A percentile compares a stretch with the other conserved stretches of the same genome.
Conservation (phyloP, 2,329 filamentous ascomycete genomes). For the Torrubiellomyces zombiae region DNA sequence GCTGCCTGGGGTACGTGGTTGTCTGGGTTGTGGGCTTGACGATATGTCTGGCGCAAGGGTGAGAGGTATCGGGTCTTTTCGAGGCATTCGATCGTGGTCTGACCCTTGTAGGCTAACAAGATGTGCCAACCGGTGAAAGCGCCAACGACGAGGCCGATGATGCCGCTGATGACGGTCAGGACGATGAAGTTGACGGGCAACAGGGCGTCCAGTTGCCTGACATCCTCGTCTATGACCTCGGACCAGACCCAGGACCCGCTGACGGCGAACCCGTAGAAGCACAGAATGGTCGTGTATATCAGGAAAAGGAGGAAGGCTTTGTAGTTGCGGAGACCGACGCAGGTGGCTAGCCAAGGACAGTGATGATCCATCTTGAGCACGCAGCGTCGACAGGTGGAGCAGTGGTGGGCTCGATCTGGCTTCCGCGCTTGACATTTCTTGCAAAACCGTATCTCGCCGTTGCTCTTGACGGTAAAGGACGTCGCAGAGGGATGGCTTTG, state of each 20-base stretch:
- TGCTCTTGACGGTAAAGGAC: conserved; percentile 82
- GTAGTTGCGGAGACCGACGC: conserved; percentile 86
- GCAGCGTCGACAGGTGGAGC: conserved; percentile 83
- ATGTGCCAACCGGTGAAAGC: conserved; percentile 91
- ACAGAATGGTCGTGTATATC: conserved; percentile 76
- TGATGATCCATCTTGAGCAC: conserved; percentile 99
- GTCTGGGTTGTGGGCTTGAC: conserved; percentile 38
- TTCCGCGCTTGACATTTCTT: conserved; percentile 95
- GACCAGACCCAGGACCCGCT: conserved; percentile 69
- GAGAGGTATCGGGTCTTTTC: conserved; percentile 92
- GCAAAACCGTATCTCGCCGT: conserved; percentile 76
- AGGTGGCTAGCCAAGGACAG: conserved; percentile 94
- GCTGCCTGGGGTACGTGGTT: conserved; percentile 34
- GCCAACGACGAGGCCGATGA: conserved; percentile 76
- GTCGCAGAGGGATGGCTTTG: conserved; percentile 35
- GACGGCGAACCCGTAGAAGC: conserved; percentile 63
- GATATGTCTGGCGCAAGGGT: conserved; percentile 54
- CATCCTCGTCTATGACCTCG: conserved; percentile 57
- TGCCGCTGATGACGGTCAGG: conserved; percentile 70
- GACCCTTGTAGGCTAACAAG: conserved; percentile 56
- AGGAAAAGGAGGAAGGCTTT: conserved; percentile 90
- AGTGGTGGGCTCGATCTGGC: conserved; percentile 92
- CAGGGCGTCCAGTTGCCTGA: conserved; percentile 54
- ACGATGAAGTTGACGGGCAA: conserved; percentile 86
- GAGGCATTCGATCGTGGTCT: conserved; percentile 91